phyloP scores from a whole-genome alignment of 2,329 filamentous ascomycete genomes.

The Colletotrichum tamarilloi region DNA sequence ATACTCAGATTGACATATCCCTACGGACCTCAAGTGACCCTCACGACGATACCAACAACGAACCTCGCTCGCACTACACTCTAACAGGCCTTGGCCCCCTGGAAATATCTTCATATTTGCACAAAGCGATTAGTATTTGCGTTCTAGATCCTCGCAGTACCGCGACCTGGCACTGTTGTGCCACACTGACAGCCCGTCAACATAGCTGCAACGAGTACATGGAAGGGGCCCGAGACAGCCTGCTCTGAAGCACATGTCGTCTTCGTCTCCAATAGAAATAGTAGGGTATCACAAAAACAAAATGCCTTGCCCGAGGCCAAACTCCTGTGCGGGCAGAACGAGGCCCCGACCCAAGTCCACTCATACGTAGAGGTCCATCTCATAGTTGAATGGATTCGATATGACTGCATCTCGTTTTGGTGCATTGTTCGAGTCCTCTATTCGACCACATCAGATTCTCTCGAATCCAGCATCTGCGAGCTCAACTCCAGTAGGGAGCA shows the following conservation, averaged over 20 bases:
- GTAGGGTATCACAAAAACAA: constrained; percentile 33
- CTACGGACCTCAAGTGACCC: not conserved
- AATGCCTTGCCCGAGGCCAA: constrained; percentile 29
- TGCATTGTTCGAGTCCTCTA: not conserved
- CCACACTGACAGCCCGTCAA: not conserved
- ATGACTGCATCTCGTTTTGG: not conserved
- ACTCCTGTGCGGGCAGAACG: constrained; percentile 19
- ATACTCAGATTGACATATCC: not conserved
- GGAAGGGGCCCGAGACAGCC: not conserved
- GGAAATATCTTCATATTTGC: not conserved
- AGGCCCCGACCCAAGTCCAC: constrained; percentile 2
- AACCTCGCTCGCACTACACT: too few species aligned
- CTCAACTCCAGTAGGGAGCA: constrained; percentile 58
- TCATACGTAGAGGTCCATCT: not conserved
- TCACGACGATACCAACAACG: not conserved
- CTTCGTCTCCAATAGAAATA: constrained; percentile 14
- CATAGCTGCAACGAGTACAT: not conserved
- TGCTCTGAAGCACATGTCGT: not conserved
- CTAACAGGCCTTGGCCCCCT: not conserved
- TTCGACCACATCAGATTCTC: constrained; percentile 42
- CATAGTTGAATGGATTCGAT: not conserved
- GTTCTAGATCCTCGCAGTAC: not conserved
- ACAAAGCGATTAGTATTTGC: not conserved
- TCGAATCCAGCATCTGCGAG: constrained; percentile 65
- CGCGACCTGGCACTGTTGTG: not conserved